Base-by-base conservation (phyloP, 495 filamentous ascomycete species). In the Parathielavia hyrcaniae region DNA sequence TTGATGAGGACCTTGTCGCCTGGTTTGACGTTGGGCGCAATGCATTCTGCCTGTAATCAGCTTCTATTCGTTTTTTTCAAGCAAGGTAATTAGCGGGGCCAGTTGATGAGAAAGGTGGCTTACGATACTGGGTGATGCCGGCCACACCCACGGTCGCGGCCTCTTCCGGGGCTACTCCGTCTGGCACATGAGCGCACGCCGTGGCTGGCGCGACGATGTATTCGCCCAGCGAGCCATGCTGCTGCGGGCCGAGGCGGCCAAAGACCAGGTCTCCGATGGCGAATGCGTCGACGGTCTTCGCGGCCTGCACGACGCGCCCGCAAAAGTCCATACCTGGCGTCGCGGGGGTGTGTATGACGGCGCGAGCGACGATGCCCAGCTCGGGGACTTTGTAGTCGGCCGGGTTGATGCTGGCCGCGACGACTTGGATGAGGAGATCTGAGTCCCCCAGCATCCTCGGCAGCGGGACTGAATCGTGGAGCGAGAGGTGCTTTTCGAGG, bases 371-470 rank as follows among this genome's bases (percentile, higher is more conserved):
- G 10, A 76, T 23, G 1, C 73, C 71, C 47, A 84, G 57, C 59
- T 87, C 83, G 17, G 82, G 77, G 17, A 81, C 59, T 67, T 89
- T 89, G 80, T 83, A 83, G 76, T 90, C 87, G 32, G 81, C 80
- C 2, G 87, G 86, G 70, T 90, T 90, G 50, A 89, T 68, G 16
- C 79, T 67, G 12, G 73, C 71, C 50, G 75, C 67, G 50, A 81
- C 63, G 8, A 88, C 80, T 49, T 79, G 69, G 45, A 89, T 69
- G 23, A 89, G 79, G 32, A 83, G 55, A 19, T 65, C 55, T 57
- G 82, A 69, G 57, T 77, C 67, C 10, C 54, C 46, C 16, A 69
- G 60, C 7, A 64, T 61, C 13, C 64, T 51, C 5, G 80, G 75
- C 26, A 80, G 61, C 4, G 74, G 54, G 32, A 77, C 75, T 14